These are phyloP conservation scores for Orbilia quercus DNA, from an alignment of 2,329 filamentous ascomycete genomes.

Conservation along the genomic window DNA sequence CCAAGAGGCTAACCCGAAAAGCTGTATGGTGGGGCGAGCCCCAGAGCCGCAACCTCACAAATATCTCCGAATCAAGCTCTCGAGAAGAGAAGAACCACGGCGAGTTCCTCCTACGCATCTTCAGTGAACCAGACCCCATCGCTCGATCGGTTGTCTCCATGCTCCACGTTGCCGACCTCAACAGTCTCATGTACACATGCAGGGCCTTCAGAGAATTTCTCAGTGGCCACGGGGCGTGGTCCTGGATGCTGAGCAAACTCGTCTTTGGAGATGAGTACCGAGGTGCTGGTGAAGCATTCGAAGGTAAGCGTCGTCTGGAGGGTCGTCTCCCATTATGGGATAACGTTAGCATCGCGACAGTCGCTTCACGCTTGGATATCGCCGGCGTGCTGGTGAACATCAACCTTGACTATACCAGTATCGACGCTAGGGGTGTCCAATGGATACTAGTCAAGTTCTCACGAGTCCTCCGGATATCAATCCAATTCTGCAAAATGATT, in stretches of 20 bases:
- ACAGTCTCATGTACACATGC: constrained; percentile 47
- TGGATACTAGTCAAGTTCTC: constrained; percentile 19
- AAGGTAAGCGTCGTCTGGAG: constrained; percentile 30
- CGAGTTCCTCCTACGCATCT: constrained; percentile 19
- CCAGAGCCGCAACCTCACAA: background rate
- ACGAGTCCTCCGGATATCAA: constrained; percentile 23
- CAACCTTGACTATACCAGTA: constrained; percentile 28
- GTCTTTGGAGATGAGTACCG: constrained; percentile 34
- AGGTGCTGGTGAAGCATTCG: constrained; percentile 38
- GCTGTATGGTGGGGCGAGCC: constrained; percentile 29
- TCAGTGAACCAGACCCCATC: constrained; percentile 35
- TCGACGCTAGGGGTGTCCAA: constrained; percentile 12
- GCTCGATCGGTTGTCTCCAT: constrained; percentile 16
- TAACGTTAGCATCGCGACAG: constrained; percentile 1
- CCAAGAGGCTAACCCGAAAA: constrained; percentile 9
- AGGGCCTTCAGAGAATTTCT: constrained; percentile 25
- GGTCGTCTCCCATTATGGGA: constrained; percentile 41
- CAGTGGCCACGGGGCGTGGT: constrained; percentile 22
- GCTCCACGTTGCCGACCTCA: constrained; percentile 27
- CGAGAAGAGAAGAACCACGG: background rate
- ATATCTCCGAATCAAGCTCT: background rate
- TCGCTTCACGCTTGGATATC: constrained; percentile 20
- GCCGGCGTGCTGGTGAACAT: background rate
- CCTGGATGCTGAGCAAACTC: constrained; percentile 28
- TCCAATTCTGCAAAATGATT: constrained; percentile 29